Evolutionary conservation across 768 basidiomycete species (phyloP), one percentile per base, ranked within the genome.

Genomic region (Gymnopilus dilepis): DNA sequence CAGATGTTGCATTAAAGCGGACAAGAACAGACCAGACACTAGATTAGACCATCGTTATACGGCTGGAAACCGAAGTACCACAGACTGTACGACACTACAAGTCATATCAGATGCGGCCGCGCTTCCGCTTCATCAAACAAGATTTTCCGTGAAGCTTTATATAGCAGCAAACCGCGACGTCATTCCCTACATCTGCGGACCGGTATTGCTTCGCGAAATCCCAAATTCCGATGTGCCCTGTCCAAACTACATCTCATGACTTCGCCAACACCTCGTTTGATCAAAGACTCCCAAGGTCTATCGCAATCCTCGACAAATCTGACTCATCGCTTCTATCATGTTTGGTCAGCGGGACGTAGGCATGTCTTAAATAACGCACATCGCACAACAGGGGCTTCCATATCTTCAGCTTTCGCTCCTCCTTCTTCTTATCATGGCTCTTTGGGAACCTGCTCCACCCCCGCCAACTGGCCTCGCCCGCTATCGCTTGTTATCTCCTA

Each of bases 401-500:
- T n/a, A n/a, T 19, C 2, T n/a, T 37, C 28, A 22, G 19, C 17
- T 24, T 45, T 26, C 21, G 11, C 31, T 50, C 30, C 47, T 30
- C 28, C 15, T 28, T 31, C 28, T 48, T 28, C n/a, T 15, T 15
- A 30, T 28, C 47, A 65, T 65, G 64, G 34, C 64, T 45, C 56
- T 67, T 30, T 58, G 43, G 41, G n/a, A 48, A 9, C 57, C 63
- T 37, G 64, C 66, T 0, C 69, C 72, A 2, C 64, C 67, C 40
- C 76, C 76, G 4, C 56, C 70, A 9, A 74, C 77, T 6, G 68
- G 69, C 11, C 76, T 79, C 13, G 77, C 75, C 17, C 73, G 70
- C 8, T 78, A 79, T 45, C 75, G 77, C 6, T 59, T 65, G 3
- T 66, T 82, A 21, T 76, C 76, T 0, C 74, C 79, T 4, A 56